Evolutionary conservation across 179 eudicot species (phyloP), one percentile per base, ranked within the genome.

Genomic region (Camellia oleifera): DNA sequence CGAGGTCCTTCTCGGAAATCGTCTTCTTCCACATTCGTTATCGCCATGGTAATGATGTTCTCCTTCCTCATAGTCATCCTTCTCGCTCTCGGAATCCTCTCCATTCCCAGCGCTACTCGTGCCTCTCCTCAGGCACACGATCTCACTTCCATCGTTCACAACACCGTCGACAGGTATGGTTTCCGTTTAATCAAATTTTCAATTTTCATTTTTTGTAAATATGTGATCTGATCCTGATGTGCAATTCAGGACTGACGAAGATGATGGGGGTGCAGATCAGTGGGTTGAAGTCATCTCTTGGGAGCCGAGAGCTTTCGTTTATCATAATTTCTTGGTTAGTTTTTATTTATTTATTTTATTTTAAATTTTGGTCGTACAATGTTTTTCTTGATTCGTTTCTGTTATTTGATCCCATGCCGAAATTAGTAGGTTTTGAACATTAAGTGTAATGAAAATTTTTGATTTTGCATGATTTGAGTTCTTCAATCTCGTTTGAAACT

Each of bases 241-340:
- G 81, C 52, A 48, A 60, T 15, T 52, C 81, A 86, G 90, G 79
- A 82, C 12, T 78, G 87, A 65, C 17, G 88, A 17, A 14, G 87
- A 83, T 78, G 84, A 87, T 44, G 88, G 81, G 56, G 89, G 84
- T 74, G 80, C 74, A 69, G 94, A 92, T 61, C 94, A 86, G 78
- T 95, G 98, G 99, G 94, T 89, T 84, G 98, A 95, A 81, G 84
- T 92, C 13, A 85, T 95, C 74, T 95, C 99, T 74, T 95, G 97
- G 99, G 95, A 95, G 83, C 99, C 99, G n/a, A 84, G 99, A 89
- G 99, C 99, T 77, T 83, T 81, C 74, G 80, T 95, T 83, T 95
- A 89, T 84, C 99, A 95, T 70, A 88, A 91, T 86, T 95, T 95
- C 78, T 78, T 95, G 98, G 99, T 95, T 72, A 74, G 87, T 81